Evolutionary conservation across 192 early-diverging fungal genomes (phyloP).

Genomic region (Backusella tarrabulga): DNA sequence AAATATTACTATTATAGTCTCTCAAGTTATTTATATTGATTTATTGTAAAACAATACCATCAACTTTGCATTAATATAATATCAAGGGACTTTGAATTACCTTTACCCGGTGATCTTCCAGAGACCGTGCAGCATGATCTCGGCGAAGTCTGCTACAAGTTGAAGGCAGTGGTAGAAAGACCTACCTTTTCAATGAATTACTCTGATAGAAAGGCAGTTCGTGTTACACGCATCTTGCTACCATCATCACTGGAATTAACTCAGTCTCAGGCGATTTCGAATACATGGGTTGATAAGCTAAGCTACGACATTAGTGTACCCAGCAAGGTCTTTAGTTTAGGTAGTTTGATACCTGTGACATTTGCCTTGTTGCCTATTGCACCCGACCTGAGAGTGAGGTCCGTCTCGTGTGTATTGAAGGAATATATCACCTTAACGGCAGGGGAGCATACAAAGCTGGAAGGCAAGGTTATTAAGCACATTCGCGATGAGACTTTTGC

Average conservation of each 20-base stretch:
- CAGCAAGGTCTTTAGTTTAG: constrained; percentile 46
- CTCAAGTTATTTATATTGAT: not conserved
- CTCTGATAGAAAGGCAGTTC: constrained; percentile 30
- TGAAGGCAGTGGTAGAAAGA: constrained; percentile 57
- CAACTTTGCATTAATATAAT: not conserved
- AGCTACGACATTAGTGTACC: constrained; percentile 58
- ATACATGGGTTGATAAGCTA: constrained; percentile 57
- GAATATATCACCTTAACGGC: constrained; percentile 52
- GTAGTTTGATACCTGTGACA: constrained; percentile 49
- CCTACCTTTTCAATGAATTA: constrained; percentile 55
- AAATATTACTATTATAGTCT: constrained; percentile 4
- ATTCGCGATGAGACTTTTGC: constrained; percentile 14
- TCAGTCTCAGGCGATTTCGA: constrained; percentile 51
- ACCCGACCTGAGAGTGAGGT: constrained; percentile 47
- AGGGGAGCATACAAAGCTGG: constrained; percentile 21
- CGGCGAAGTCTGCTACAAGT: constrained; percentile 50
- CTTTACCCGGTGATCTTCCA: constrained; percentile 58
- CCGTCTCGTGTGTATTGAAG: constrained; percentile 48
- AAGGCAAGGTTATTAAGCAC: constrained; percentile 12
- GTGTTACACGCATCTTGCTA: constrained; percentile 48
- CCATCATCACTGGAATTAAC: constrained; percentile 49
- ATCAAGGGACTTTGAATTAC: constrained; percentile 51
- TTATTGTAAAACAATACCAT: not conserved
- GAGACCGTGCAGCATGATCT: constrained; percentile 50
- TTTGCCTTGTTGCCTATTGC: constrained; percentile 51